Conservation (phyloP, 2,329 filamentous ascomycete genomes). For the Diaporthe longicolla region DNA sequence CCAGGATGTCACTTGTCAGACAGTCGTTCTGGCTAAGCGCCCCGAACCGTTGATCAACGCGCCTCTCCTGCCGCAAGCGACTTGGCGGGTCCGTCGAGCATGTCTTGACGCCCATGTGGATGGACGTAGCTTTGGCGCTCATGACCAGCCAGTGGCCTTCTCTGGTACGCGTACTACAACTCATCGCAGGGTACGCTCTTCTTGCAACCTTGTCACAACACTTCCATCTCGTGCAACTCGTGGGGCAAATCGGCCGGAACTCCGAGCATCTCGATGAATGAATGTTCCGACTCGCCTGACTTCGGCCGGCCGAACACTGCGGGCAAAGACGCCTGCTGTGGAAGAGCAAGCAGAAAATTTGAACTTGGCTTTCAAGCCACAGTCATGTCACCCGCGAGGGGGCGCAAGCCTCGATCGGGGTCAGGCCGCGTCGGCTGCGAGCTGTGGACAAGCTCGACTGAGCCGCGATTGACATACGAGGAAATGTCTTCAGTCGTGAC, state of each 20-base stretch:
- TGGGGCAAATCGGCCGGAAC: conserved; percentile 32
- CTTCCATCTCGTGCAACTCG: conserved; percentile 13
- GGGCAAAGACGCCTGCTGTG: conserved; percentile 9
- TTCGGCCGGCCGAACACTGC: conserved; percentile 1
- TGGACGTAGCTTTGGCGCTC: conserved; percentile 20
- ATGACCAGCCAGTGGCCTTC: conserved; percentile 11
- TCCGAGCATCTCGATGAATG: conserved; percentile 21
- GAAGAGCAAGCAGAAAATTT: conserved; percentile 9
- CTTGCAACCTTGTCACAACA: neutral
- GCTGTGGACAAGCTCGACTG: neutral
- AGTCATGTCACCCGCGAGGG: neutral
- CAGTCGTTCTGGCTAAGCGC: conserved; percentile 28
- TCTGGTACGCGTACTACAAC: neutral
- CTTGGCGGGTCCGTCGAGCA: conserved; percentile 29
- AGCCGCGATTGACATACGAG: neutral
- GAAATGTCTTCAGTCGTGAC: conserved; percentile 6
- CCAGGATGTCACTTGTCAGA: conserved; percentile 20
- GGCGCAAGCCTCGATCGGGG: neutral
- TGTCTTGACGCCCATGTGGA: conserved; percentile 13
- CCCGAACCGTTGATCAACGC: conserved; percentile 26
- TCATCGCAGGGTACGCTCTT: neutral
- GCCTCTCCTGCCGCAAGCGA: conserved; percentile 29
- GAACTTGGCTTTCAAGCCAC: conserved; percentile 24
- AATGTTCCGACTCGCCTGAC: neutral
- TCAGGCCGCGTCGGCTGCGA: conserved; percentile 12